Conservation (phyloP, 805 yeast genomes). For the Ogataea degrootiae region DNA sequence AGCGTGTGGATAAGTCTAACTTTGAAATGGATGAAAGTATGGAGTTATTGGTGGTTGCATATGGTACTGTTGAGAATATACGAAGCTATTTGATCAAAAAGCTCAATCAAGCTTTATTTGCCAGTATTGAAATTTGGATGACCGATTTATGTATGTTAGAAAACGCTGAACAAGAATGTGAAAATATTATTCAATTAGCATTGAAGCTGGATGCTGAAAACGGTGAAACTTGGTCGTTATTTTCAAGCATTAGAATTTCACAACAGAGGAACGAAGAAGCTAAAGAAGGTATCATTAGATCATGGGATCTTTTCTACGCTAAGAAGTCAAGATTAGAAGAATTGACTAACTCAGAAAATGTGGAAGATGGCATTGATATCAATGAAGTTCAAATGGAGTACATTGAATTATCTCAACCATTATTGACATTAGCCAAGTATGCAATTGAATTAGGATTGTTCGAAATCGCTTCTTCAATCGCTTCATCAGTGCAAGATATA, state of each 20-base stretch:
- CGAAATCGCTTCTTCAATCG: conserved; percentile 63
- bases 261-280: conserved; percentile 80
- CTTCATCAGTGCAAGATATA: conserved; percentile 62
- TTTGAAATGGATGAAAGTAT: conserved; percentile 16
- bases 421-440: conserved; percentile 66
- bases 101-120: conserved; percentile 71
- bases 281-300: conserved; percentile 50
- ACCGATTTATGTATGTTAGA: conserved; percentile 94
- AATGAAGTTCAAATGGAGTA: conserved; percentile 47
- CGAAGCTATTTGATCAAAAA: conserved; percentile 45
- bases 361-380: conserved; percentile 31
- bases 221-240: conserved; percentile 76
- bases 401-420: conserved; percentile 66
- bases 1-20: conserved; percentile 4
- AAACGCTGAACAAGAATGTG: conserved; percentile 80
- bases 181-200: conserved; percentile 61
- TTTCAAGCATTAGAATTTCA: conserved; percentile 85
- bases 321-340: conserved; percentile 48
- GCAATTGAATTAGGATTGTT: conserved; percentile 72
- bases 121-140: conserved; percentile 95
- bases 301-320: conserved; percentile 66
- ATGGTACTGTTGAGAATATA: conserved; percentile 22
- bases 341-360: conserved; percentile 22
- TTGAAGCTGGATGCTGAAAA: conserved; percentile 53
- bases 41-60: conserved; percentile 24